phyloP scores from a whole-genome alignment of 2,329 filamentous ascomycete species.

The Rhinocladiella mackenziei region DNA sequence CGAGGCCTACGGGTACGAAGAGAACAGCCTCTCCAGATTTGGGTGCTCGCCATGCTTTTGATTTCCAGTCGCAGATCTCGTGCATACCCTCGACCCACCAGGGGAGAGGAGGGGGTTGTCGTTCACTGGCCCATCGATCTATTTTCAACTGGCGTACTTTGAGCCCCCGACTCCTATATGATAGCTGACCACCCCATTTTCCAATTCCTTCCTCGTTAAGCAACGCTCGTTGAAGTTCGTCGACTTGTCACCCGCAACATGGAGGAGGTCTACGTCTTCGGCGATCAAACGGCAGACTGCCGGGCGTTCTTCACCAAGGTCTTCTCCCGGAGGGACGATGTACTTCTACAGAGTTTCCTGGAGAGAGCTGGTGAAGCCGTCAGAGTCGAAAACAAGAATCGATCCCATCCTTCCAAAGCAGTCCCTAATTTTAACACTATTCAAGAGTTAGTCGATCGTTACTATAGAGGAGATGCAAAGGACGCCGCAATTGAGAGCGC shows the following conservation, averaged over 20 bases:
- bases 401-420: constrained; percentile 30
- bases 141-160: constrained; percentile 25
- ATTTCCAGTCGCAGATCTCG: constrained; percentile 29
- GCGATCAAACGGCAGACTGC: constrained; percentile 45
- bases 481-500: constrained; percentile 43
- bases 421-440: constrained; percentile 31
- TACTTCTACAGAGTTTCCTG: constrained; percentile 41
- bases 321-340: constrained; percentile 42
- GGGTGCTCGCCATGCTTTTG: constrained; percentile 25
- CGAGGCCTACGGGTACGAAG: constrained; percentile 17
- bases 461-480: constrained; percentile 29
- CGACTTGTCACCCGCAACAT: constrained; percentile 25
- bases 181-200: constrained; percentile 24
- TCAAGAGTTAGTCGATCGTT: constrained; percentile 32
- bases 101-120: constrained; percentile 24
- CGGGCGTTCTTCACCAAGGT: constrained; percentile 41
- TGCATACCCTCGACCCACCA: constrained; percentile 27
- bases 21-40: constrained; percentile 29
- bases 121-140: constrained; percentile 24
- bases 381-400: constrained; percentile 38
- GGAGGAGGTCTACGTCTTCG: constrained; percentile 44
- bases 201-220: constrained; percentile 19
- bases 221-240: constrained; percentile 28
- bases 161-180: constrained; percentile 25
- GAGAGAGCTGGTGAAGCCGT: constrained; percentile 42